Base-by-base conservation (phyloP, 106 monocot genomes). In the Platanthera guangdongensis region DNA sequence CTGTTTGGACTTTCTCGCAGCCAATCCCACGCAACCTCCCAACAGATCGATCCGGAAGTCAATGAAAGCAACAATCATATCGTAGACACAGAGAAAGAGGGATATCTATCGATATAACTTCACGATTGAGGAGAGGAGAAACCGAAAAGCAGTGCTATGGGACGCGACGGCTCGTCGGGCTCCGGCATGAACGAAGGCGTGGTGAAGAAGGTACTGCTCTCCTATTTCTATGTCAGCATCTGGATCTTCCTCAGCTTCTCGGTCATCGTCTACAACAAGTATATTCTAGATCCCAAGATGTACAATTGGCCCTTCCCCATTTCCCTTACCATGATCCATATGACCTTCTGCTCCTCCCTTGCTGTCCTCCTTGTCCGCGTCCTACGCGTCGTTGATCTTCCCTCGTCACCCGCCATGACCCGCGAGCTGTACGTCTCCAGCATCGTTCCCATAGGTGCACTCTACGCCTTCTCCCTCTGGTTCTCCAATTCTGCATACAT, bases 401-500 rank as follows among this genome's bases (percentile, higher is more conserved):
- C 73, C 25, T 9, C 73, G 9, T 73, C 75, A 57, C 76, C 62
- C n/a, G 63, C 62, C 18, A 63, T 76, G 76, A 63, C 64, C 7
- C 76, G 74, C 39, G 72, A 77, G 19, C 81, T 87, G 47, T 87
- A 83, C 81, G 8, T 87, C 75, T 77, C 86, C 55, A 83, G 83
- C 72, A 80, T 83, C 71, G 72, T 87, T 46, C 86, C 86, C 75
- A 87, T 87, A 78, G 70, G 70, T 9, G 75, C 81, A 14, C 78
- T 87, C 57, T 87, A 87, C 81, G 77, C 86, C 63, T 51, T 87
- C 11, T 87, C 86, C 65, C 81, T 87, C 47, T 87, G 86, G 86
- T 87, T 87, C 76, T 83, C 83, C 57, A 87, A 87, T 70, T 87
- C 86, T 45, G 83, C 86, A 63, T 87, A 87, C 81, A 83, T 87